Conservation (phyloP, 2,329 filamentous ascomycete genomes). For the Zarea fungicola region DNA sequence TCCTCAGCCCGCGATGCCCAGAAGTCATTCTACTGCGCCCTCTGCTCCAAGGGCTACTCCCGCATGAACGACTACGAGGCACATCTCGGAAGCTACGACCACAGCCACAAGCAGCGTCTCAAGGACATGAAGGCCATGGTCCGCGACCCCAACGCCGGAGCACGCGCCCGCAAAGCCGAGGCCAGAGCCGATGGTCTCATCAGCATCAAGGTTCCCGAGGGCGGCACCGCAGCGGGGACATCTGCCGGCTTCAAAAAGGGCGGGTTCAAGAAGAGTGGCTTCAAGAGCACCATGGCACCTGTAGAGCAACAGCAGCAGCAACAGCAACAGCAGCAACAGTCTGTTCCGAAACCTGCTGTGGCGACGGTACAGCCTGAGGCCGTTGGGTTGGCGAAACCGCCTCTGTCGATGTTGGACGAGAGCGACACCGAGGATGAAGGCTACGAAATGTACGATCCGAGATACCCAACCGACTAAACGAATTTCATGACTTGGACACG, state of each 20-base stretch:
- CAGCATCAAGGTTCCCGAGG: constrained; percentile 55
- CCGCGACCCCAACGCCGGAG: constrained; percentile 61
- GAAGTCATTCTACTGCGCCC: constrained; percentile 75
- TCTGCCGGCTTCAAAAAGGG: constrained; percentile 57
- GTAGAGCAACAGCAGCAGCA: constrained; percentile 31
- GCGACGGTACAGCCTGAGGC: constrained; percentile 31
- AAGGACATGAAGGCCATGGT: constrained; percentile 85
- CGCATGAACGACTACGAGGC: constrained; percentile 96
- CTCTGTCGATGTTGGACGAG: constrained; percentile 32
- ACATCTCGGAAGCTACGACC: constrained; percentile 90
- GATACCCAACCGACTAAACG: constrained; percentile 56
- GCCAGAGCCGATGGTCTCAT: constrained; percentile 65
- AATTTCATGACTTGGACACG: not conserved
- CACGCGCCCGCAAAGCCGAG: constrained; percentile 63
- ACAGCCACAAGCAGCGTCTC: constrained; percentile 86
- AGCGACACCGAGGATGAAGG: constrained; percentile 66
- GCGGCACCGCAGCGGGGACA: constrained; percentile 25
- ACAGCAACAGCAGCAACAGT: constrained; percentile 13
- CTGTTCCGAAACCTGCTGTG: constrained; percentile 32
- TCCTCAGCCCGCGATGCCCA: constrained; percentile 68
- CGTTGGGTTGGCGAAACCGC: constrained; percentile 18
- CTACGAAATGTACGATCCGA: constrained; percentile 63
- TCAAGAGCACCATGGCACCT: constrained; percentile 69
- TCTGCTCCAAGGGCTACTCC: constrained; percentile 91
- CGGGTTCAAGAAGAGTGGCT: constrained; percentile 77